These are phyloP conservation scores for Botrytis squamosa DNA, from an alignment of 2,329 filamentous ascomycete species.

Conservation along the genomic window DNA sequence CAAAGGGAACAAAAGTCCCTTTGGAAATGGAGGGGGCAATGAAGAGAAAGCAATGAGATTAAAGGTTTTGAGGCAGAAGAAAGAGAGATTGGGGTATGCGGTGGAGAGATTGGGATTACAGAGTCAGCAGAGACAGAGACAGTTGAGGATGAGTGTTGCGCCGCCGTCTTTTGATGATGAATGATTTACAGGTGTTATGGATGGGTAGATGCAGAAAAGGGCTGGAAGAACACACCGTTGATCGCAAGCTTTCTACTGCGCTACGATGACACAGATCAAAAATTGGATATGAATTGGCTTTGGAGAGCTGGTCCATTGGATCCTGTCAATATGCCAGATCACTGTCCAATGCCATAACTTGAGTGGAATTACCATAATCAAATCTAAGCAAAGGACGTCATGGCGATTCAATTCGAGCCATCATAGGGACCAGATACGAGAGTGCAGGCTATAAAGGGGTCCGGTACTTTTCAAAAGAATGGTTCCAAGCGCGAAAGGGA, in stretches of 20 bases:
- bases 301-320: too few relatives aligned
- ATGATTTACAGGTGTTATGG: background rate
- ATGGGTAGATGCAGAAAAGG: too few relatives aligned
- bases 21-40: conserved; percentile 23
- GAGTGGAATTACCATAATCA: background rate
- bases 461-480: background rate
- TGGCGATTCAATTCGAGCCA: background rate
- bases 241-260: background rate
- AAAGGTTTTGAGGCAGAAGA: conserved; percentile 65
- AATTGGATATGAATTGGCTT: background rate
- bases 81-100: conserved; percentile 67
- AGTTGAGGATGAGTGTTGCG: conserved; percentile 72
- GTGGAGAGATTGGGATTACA: conserved; percentile 68
- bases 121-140: conserved; percentile 65
- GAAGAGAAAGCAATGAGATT: conserved; percentile 45
- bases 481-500: background rate
- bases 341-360: too few relatives aligned
- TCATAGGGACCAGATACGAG: background rate
- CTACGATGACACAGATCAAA: background rate
- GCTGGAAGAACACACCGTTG: background rate
- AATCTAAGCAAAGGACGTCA: background rate
- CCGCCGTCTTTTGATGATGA: conserved; percentile 12
- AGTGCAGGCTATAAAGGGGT: too few relatives aligned
- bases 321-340: too few relatives aligned
- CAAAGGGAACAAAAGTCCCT: background rate